These are phyloP conservation scores for Neurospora sp. DNA, from an alignment of 495 filamentous ascomycete genomes.

Conservation along the genomic window DNA sequence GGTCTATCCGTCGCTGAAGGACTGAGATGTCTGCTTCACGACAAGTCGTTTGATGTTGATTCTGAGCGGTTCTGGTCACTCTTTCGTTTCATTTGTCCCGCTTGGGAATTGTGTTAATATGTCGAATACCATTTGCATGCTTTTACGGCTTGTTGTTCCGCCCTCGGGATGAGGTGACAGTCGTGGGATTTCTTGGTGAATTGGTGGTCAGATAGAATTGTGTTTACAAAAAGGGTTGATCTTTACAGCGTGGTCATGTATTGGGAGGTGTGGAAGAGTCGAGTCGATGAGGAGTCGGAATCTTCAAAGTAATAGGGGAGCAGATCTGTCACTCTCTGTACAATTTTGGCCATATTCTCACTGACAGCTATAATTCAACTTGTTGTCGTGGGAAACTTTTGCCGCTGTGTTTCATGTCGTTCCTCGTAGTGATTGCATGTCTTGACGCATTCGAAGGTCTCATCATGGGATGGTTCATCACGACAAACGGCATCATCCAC, in stretches of 20 bases:
- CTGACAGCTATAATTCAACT: background rate
- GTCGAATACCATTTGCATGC: constrained; percentile 17
- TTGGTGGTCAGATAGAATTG: constrained; percentile 13
- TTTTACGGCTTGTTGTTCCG: constrained; percentile 5
- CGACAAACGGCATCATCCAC: background rate
- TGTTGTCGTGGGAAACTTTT: background rate
- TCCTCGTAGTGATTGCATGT: background rate
- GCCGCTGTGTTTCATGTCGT: background rate
- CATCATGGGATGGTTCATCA: background rate
- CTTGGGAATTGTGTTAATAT: constrained; percentile 7
- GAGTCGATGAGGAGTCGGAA: constrained; percentile 8
- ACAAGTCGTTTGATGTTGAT: background rate
- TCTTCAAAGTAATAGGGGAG: constrained; percentile 19
- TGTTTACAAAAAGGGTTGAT: constrained; percentile 9
- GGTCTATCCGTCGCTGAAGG: constrained; percentile 10
- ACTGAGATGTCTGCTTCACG: background rate
- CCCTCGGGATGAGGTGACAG: background rate
- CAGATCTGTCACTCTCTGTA: constrained; percentile 17
- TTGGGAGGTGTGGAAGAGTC: constrained; percentile 5
- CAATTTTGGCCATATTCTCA: constrained; percentile 6
- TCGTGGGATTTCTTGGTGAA: constrained; percentile 5
- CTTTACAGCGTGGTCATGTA: constrained; percentile 12
- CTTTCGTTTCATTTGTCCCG: constrained; percentile 9
- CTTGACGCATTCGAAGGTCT: background rate
- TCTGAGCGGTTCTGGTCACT: background rate